phyloP scores from a whole-genome alignment of 345 rosid species.

The Hibiscus tridactylites region DNA sequence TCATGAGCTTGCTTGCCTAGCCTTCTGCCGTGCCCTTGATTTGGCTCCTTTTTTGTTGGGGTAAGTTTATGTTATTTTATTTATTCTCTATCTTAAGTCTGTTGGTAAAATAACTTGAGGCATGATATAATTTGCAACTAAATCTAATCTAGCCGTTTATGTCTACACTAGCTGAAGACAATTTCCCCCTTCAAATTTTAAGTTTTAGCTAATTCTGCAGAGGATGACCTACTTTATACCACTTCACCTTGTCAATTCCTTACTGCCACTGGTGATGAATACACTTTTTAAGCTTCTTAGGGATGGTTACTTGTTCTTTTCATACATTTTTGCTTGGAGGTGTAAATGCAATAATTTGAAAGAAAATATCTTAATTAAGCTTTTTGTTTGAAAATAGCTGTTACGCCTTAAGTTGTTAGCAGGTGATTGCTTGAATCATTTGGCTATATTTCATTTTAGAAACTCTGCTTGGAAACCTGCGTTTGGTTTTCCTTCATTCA shows the following conservation, averaged over 20 bases:
- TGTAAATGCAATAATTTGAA: neutral
- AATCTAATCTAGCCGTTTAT: neutral
- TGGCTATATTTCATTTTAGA: neutral
- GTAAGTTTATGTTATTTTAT: slow-evolving; percentile 23
- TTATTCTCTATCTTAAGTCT: neutral
- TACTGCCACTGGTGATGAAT: neutral
- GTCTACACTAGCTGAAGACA: neutral
- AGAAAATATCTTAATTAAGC: neutral
- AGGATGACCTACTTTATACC: neutral
- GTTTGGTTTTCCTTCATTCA: neutral
- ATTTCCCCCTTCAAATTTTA: neutral
- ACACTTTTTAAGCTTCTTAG: neutral
- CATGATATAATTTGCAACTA: neutral
- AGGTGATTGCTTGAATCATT: neutral
- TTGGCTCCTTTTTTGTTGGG: slow-evolving; percentile 56
- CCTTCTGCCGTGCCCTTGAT: slow-evolving; percentile 72
- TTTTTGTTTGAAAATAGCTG: neutral
- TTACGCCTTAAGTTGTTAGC: neutral
- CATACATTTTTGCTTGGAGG: neutral
- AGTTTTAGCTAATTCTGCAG: neutral
- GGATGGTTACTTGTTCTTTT: neutral
- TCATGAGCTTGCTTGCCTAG: slow-evolving; percentile 86
- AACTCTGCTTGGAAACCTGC: neutral
- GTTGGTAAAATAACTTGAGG: neutral
- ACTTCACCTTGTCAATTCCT: neutral